Conservation (phyloP, 148 eudicot genomes). For the Spergularia marina region DNA sequence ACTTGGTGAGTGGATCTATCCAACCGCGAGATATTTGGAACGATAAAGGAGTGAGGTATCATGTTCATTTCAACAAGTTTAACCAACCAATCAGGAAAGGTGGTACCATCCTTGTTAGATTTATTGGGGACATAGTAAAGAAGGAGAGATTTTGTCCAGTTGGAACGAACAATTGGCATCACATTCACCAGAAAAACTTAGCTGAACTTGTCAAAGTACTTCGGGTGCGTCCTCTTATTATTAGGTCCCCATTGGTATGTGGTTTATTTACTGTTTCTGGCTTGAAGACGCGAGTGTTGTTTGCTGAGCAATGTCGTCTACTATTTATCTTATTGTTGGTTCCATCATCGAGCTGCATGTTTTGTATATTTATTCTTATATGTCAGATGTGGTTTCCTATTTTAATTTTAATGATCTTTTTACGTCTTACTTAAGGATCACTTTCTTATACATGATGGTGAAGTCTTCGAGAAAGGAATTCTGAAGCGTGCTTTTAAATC, state of each 20-base stretch:
- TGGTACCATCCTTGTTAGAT: conserved; percentile 1
- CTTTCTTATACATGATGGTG: neutral
- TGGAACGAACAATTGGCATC: neutral
- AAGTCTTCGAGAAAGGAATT: neutral
- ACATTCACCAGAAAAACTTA: neutral
- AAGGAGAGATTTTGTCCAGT: neutral
- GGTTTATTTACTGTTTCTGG: no score
- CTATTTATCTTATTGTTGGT: no score
- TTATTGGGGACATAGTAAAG: neutral
- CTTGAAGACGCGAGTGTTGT: no score
- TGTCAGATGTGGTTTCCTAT: no score
- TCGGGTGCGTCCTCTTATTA: neutral
- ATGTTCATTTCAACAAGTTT: neutral
- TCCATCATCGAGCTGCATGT: no score
- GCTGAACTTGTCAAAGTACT: neutral
- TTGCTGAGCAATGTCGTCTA: no score
- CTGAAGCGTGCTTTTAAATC: neutral
- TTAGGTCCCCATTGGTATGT: neutral
- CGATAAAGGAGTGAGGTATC: neutral
- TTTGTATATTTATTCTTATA: no score
- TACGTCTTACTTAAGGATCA: neutral
- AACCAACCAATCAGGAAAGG: conserved; percentile 3
- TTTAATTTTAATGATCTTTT: no score
- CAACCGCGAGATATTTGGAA: conserved; percentile 1
- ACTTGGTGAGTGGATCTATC: neutral